Evolutionary conservation across 2,329 filamentous ascomycete genomes (phyloP).

Genomic region (Fusarium compactum): DNA sequence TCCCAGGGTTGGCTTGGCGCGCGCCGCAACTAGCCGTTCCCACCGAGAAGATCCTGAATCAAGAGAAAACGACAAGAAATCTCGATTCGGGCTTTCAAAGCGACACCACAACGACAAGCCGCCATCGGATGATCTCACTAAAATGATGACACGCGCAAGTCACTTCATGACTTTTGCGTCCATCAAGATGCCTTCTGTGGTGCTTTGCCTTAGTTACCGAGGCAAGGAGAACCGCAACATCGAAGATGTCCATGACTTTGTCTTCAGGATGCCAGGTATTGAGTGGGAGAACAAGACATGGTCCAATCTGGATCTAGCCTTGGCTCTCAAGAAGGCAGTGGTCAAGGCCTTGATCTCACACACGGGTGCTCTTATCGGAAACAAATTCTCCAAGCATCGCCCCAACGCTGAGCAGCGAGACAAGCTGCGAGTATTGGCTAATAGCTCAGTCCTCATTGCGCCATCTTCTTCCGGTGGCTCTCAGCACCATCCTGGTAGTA

Average conservation of each 20-base stretch:
- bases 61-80: conserved; percentile 59
- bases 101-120: conserved; percentile 67
- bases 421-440: conserved; percentile 86
- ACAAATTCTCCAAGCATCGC: conserved; percentile 93
- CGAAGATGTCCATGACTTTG: conserved; percentile 96
- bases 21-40: conserved; percentile 61
- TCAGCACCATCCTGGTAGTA: conserved; percentile 56
- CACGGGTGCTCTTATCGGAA: conserved; percentile 94
- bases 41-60: conserved; percentile 56
- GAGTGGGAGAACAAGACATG: conserved; percentile 99
- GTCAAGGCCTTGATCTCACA: conserved; percentile 95
- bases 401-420: conserved; percentile 83
- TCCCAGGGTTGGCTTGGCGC: conserved; percentile 57
- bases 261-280: conserved; percentile 92
- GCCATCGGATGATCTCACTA: conserved; percentile 87
- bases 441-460: conserved; percentile 74
- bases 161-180: conserved; percentile 98
- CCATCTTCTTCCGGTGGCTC: conserved; percentile 56
- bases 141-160: conserved; percentile 95
- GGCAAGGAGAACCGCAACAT: conserved; percentile 95
- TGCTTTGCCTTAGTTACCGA: conserved; percentile 96
- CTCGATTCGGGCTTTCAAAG: conserved; percentile 68
- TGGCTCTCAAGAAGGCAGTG: conserved; percentile 93
- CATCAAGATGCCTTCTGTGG: conserved; percentile 94
- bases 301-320: conserved; percentile 94